Evolutionary conservation across 352 stramenopile genomes (phyloP).

Genomic region (Stephanocyclus meneghinianus): DNA sequence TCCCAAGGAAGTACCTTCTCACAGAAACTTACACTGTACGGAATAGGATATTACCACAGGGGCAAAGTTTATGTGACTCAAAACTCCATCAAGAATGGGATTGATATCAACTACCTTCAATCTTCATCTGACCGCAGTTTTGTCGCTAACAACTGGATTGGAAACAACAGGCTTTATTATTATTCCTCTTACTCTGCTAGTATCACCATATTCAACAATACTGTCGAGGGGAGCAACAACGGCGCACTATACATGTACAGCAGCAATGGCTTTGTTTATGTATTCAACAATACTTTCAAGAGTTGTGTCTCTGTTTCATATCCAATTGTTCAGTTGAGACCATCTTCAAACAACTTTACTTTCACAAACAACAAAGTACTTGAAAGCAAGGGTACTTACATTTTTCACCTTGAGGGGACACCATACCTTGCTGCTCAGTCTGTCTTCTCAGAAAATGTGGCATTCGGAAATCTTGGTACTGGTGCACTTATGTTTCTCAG

Average conservation of each 20-base stretch:
- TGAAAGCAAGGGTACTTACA: neutral
- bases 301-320: neutral
- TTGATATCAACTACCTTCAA: too few relatives aligned
- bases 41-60: too few relatives aligned
- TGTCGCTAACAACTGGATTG: neutral
- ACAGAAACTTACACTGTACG: neutral
- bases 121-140: neutral
- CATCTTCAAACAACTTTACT: neutral
- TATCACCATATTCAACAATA: constrained; percentile 6
- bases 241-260: neutral
- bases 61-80: too few relatives aligned
- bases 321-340: neutral
- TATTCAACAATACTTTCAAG: constrained; percentile 7
- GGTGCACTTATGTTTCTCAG: neutral
- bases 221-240: constrained; percentile 1
- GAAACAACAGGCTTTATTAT: neutral
- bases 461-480: neutral
- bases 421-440: neutral
- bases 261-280: neutral
- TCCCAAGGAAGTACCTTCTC: neutral
- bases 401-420: neutral
- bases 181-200: neutral
- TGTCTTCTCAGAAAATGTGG: constrained; percentile 2
- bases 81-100: too few relatives aligned
- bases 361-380: neutral